Evolutionary conservation across 225 moss, liverwort and hornwort genomes (phyloP).

Genomic region (Bryum argenteum): DNA sequence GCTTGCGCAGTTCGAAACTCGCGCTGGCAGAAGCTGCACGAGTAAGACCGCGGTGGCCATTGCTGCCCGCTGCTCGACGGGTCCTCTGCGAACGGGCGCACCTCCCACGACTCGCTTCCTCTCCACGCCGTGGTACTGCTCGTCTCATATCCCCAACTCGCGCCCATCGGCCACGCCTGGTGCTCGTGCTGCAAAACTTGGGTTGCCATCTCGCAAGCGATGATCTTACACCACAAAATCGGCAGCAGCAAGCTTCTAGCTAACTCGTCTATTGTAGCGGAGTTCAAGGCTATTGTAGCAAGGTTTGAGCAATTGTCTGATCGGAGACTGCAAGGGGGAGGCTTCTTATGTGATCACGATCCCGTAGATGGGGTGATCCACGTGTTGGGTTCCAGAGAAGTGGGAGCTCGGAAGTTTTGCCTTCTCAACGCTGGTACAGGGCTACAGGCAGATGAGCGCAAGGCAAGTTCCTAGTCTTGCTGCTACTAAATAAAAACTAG

Average conservation of each 20-base stretch:
- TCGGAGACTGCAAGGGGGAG: not conserved
- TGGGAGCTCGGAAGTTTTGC: constrained; percentile 32
- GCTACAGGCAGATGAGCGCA: constrained; percentile 26
- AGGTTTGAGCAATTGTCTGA: constrained; percentile 1
- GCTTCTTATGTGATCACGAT: constrained; percentile 28
- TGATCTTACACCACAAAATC: constrained; percentile 20
- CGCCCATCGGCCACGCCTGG: constrained; percentile 36
- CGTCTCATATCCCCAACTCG: constrained; percentile 12
- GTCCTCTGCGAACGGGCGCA: constrained; percentile 80
- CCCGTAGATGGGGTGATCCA: constrained; percentile 12
- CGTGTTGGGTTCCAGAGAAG: constrained; percentile 37
- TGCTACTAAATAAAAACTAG: not conserved
- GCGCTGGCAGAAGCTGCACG: constrained; percentile 78
- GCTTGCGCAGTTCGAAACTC: constrained; percentile 91
- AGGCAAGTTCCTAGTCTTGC: not conserved
- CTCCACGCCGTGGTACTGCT: constrained; percentile 37
- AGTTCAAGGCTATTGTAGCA: too few species aligned
- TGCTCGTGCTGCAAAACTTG: constrained; percentile 44
- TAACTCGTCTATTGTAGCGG: too few species aligned
- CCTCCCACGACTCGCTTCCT: constrained; percentile 61
- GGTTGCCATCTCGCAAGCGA: constrained; percentile 30
- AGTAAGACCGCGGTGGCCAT: constrained; percentile 84
- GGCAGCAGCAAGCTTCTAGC: not conserved
- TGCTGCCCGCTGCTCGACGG: constrained; percentile 70
- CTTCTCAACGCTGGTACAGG: constrained; percentile 17